These are phyloP conservation scores for Beta macrorhiza DNA, from an alignment of 179 eudicot genomes.

Conservation along the genomic window DNA sequence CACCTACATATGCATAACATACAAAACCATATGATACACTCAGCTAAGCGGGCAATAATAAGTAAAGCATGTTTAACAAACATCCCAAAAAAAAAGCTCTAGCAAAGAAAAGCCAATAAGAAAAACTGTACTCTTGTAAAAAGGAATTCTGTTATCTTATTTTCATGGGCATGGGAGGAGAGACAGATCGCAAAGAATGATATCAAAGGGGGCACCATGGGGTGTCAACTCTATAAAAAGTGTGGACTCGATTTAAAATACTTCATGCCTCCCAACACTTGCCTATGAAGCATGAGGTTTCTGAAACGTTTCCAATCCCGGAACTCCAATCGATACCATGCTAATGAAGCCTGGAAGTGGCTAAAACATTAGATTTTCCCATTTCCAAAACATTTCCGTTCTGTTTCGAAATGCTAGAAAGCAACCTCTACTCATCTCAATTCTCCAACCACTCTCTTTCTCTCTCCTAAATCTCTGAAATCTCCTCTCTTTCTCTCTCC, in stretches of 20 bases:
- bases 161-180: not conserved
- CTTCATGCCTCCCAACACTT: not conserved
- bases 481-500: not conserved
- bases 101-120: not conserved
- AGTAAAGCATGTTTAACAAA: not conserved
- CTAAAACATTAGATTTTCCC: no score
- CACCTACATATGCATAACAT: conserved; percentile 47
- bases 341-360: no score
- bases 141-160: not conserved
- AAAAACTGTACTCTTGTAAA: not conserved
- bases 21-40: conserved; percentile 1
- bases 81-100: not conserved
- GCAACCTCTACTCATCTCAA: not conserved
- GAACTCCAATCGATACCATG: no score
- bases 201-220: not conserved
- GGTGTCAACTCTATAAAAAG: not conserved
- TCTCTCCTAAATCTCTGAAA: not conserved
- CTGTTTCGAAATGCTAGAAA: no score
- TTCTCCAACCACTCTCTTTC: not conserved
- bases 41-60: not conserved
- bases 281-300: no score
- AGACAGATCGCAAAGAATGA: not conserved
- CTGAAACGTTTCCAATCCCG: no score
- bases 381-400: no score
- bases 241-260: no score